phyloP scores from a whole-genome alignment of 225 moss, liverwort and hornwort genomes.

The Bryum argenteum region DNA sequence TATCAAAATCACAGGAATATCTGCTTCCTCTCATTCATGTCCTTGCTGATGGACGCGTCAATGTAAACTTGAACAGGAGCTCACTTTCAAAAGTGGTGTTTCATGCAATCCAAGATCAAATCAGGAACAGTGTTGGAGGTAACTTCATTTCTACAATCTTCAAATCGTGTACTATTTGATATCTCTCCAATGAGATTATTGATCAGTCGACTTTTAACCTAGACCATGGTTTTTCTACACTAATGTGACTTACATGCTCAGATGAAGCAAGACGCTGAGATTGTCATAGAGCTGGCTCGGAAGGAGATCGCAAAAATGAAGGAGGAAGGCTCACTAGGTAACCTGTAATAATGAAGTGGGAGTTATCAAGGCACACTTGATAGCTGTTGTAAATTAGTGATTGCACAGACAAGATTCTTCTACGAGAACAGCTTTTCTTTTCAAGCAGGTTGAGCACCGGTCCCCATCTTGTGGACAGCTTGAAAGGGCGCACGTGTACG shows the following conservation, averaged over 20 bases:
- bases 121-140: slow-evolving; percentile 86
- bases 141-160: slow-evolving; percentile 16
- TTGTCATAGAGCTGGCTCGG: slow-evolving; percentile 55
- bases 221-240: not conserved
- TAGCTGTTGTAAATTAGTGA: slow-evolving; percentile 16
- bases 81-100: slow-evolving; percentile 88
- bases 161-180: not conserved
- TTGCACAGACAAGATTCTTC: slow-evolving; percentile 20
- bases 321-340: slow-evolving; percentile 18
- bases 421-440: not conserved
- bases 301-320: slow-evolving; percentile 43
- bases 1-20: not conserved
- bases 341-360: slow-evolving; percentile 6
- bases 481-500: not conserved
- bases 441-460: not conserved
- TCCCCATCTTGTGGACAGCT: not conserved
- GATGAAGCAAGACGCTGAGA: slow-evolving; percentile 76
- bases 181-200: not conserved
- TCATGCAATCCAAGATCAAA: slow-evolving; percentile 91
- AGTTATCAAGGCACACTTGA: not conserved
- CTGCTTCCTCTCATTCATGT: not conserved
- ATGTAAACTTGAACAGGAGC: slow-evolving; percentile 59
- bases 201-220: not conserved
- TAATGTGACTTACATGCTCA: slow-evolving; percentile 31
- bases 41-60: slow-evolving; percentile 1